Conservation (phyloP, 1,284 basidiomycete species). For the Trichosporon sp. region DNA sequence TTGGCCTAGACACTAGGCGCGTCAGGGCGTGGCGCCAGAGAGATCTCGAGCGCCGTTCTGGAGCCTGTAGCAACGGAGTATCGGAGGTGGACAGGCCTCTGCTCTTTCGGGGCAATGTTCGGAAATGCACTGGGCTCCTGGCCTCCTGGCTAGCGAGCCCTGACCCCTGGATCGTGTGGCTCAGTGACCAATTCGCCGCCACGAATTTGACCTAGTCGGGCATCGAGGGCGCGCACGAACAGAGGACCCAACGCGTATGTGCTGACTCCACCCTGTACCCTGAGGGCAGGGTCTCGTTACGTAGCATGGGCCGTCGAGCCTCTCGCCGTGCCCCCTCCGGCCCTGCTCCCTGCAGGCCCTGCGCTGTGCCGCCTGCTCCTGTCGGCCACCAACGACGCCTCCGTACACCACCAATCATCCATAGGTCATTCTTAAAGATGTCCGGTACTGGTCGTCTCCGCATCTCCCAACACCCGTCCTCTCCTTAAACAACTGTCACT, state of each 20-base stretch:
- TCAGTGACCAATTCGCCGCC: background rate
- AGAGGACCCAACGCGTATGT: background rate
- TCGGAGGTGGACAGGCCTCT: background rate
- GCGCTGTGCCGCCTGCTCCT: background rate
- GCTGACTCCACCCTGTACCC: slow-evolving; percentile 2
- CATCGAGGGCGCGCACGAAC: background rate
- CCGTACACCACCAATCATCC: slow-evolving; percentile 2
- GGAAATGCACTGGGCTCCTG: background rate
- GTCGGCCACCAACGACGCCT: background rate
- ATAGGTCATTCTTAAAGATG: slow-evolving; percentile 1
- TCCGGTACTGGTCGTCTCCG: background rate
- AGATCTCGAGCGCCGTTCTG: background rate
- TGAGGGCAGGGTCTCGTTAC: background rate
- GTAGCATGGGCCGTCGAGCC: slow-evolving; percentile 2
- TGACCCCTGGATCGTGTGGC: background rate
- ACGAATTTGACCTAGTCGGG: slow-evolving; percentile 3
- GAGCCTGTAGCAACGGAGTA: background rate
- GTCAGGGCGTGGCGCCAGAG: background rate
- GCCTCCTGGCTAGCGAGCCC: background rate
- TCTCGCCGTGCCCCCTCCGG: background rate
- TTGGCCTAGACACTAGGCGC: background rate
- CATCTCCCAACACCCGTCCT: background rate
- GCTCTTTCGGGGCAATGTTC: background rate
- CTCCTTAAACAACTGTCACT: background rate
- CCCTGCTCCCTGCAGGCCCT: background rate